phyloP scores from a whole-genome alignment of 345 rosid species.

The Eutrema heterophyllum region DNA sequence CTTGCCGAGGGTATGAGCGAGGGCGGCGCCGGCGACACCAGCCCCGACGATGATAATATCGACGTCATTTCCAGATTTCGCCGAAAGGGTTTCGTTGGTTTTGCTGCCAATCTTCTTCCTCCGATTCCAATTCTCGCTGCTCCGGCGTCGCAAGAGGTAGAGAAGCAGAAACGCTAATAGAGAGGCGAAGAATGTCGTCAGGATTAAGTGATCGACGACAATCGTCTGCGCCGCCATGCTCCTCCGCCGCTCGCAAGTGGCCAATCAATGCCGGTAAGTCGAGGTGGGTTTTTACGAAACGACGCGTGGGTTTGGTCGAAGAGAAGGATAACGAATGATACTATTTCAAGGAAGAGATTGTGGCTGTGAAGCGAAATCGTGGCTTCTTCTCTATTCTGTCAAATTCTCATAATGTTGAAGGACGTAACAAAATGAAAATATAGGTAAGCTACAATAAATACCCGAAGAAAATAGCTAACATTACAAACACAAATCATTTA shows the following conservation, averaged over 20 bases:
- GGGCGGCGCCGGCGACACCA: conserved; percentile 85
- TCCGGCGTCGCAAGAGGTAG: conserved; percentile 21
- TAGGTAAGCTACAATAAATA: neutral
- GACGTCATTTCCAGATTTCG: conserved; percentile 3
- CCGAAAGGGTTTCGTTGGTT: neutral
- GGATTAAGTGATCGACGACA: conserved; percentile 7
- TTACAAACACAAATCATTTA: neutral
- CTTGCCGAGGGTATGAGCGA: conserved; percentile 77
- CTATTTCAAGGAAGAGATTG: conserved; percentile 2
- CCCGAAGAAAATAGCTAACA: neutral
- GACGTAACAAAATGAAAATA: neutral
- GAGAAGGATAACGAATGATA: neutral
- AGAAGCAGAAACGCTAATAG: conserved; percentile 11
- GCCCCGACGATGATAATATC: conserved; percentile 80
- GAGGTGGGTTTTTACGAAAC: neutral
- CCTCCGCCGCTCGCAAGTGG: conserved; percentile 3
- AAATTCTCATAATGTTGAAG: neutral
- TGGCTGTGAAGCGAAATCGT: conserved; percentile 23
- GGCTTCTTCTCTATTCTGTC: neutral
- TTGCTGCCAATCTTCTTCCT: neutral
- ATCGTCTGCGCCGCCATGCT: neutral
- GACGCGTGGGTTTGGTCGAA: conserved; percentile 1
- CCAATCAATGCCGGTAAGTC: conserved; percentile 5
- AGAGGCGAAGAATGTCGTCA: conserved; percentile 11
- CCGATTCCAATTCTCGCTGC: neutral